phyloP scores from a whole-genome alignment of 371 early-diverging fungal species.

The Mortierella sp. region DNA sequence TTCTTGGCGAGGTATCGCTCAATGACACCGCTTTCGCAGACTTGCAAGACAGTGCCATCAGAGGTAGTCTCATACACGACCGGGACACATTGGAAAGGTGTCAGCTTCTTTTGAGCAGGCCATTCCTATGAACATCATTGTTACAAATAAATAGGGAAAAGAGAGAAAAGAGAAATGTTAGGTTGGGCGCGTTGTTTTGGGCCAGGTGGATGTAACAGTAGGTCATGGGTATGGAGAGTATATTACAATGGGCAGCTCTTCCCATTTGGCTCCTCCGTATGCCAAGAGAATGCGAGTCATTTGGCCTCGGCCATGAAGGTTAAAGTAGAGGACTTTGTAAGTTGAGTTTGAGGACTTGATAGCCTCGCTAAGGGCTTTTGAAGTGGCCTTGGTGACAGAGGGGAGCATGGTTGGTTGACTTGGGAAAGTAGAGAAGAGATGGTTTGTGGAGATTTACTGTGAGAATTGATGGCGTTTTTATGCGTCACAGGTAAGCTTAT shows the following conservation, averaged over 20 bases:
- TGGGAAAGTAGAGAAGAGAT: too few species aligned
- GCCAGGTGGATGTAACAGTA: too few species aligned
- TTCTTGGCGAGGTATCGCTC: slow-evolving; percentile 66
- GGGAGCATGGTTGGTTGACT: background rate
- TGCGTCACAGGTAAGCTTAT: too few species aligned
- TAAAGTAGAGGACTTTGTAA: slow-evolving; percentile 46
- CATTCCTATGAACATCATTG: slow-evolving; percentile 42
- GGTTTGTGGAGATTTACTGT: too few species aligned
- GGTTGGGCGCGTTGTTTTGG: too few species aligned
- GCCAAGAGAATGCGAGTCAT: slow-evolving; percentile 29
- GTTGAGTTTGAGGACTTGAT: slow-evolving; percentile 20
- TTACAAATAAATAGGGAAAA: too few species aligned
- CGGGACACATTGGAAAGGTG: slow-evolving; percentile 66
- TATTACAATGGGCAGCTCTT: slow-evolving; percentile 17
- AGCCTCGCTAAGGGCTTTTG: slow-evolving; percentile 19
- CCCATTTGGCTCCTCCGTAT: slow-evolving; percentile 25
- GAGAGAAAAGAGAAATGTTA: too few species aligned
- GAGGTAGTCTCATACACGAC: slow-evolving; percentile 59
- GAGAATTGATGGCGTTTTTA: too few species aligned
- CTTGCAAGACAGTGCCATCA: slow-evolving; percentile 48
- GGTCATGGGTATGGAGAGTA: background rate
- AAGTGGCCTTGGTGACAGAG: slow-evolving; percentile 15
- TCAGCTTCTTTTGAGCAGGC: slow-evolving; percentile 57
- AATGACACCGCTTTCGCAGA: slow-evolving; percentile 61
- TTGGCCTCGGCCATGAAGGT: slow-evolving; percentile 42